Percentiles rank a stretch among this genome's conserved stretches.
Conservation (phyloP, 2,329 filamentous ascomycete genomes). For the Cadophora sp. region DNA sequence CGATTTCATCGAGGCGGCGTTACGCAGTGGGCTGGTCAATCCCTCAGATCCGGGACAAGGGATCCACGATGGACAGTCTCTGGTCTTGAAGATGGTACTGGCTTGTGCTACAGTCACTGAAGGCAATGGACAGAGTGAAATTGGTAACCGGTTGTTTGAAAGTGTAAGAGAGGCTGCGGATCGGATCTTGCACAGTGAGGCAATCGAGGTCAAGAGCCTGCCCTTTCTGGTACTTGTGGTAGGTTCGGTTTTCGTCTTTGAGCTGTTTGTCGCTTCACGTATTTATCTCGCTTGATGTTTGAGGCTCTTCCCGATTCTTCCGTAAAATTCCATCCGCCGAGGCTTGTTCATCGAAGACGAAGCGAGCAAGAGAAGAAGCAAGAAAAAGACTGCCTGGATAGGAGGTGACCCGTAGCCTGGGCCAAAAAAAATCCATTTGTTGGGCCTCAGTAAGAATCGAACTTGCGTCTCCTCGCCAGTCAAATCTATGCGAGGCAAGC, state of each 20-base stretch:
- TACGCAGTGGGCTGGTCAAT: slow-evolving; percentile 63
- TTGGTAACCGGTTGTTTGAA: slow-evolving; percentile 75
- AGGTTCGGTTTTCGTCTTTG: slow-evolving; percentile 41
- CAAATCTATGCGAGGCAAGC: slow-evolving; percentile 35
- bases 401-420: not conserved
- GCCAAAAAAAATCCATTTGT: not conserved
- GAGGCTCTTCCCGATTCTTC: too few species aligned
- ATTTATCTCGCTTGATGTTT: not conserved
- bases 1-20: slow-evolving; percentile 73
- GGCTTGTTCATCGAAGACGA: too few species aligned
- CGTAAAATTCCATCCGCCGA: too few species aligned
- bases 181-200: slow-evolving; percentile 59
- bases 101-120: slow-evolving; percentile 81
- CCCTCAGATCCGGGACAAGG: slow-evolving; percentile 45
- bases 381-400: not conserved
- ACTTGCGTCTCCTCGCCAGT: slow-evolving; percentile 41
- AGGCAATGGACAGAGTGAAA: slow-evolving; percentile 77
- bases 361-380: not conserved
- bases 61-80: slow-evolving; percentile 68
- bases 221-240: slow-evolving; percentile 64
- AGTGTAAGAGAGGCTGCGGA: slow-evolving; percentile 78
- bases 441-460: slow-evolving; percentile 11
- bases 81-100: slow-evolving; percentile 82
- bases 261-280: not conserved
- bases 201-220: slow-evolving; percentile 63